Evolutionary conservation across 164 flowering plant genomes (phyloP).

Genomic region (Nymphaea colorata): DNA sequence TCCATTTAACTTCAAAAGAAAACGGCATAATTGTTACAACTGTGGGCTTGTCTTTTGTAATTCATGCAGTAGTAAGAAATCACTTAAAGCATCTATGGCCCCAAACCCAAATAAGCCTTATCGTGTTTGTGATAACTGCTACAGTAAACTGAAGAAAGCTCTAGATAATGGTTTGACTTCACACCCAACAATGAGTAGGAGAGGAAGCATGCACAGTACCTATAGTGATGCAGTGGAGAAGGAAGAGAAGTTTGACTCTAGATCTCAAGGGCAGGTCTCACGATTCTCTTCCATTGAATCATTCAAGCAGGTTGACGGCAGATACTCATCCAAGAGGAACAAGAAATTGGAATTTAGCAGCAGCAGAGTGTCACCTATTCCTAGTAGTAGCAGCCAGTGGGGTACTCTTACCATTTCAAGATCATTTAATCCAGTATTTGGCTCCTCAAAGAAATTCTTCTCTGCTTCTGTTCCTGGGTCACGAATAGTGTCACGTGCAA

Average conservation of each 20-base stretch:
- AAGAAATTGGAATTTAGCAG: constrained; percentile 85
- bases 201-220: constrained; percentile 53
- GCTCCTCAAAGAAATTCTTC: constrained; percentile 90
- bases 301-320: constrained; percentile 52
- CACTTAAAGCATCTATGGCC: constrained; percentile 94
- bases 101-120: constrained; percentile 93
- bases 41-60: constrained; percentile 98
- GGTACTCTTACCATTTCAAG: constrained; percentile 66
- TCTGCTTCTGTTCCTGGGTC: constrained; percentile 99
- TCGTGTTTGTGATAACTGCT: constrained; percentile 94
- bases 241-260: constrained; percentile 62
- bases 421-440: constrained; percentile 88
- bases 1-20: constrained; percentile 94
- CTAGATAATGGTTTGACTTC: constrained; percentile 59
- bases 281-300: constrained; percentile 80
- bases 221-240: constrained; percentile 44
- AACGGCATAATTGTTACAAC: constrained; percentile 93
- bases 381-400: constrained; percentile 80
- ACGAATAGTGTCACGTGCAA: constrained; percentile 93
- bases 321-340: constrained; percentile 43
- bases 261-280: constrained; percentile 53
- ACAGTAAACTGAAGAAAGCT: constrained; percentile 57
- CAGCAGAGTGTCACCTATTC: constrained; percentile 90
- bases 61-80: constrained; percentile 95
- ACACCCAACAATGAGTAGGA: constrained; percentile 53